These are phyloP conservation scores for Hibiscus trionum DNA, from an alignment of 345 rosid species.

Conservation along the genomic window DNA sequence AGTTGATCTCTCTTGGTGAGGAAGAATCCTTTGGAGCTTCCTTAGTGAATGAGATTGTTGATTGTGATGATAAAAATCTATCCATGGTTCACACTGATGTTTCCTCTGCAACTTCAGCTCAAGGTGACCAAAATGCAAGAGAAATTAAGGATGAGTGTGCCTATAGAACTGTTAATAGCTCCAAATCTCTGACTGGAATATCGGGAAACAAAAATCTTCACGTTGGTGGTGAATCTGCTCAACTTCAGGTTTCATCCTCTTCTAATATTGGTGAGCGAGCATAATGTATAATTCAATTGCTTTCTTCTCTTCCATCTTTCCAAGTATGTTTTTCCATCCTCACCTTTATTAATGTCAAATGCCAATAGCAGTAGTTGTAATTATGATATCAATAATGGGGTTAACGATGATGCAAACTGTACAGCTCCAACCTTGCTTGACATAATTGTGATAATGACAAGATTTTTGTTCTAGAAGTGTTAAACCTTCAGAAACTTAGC, in stretches of 20 bases:
- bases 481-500: no score
- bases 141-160: neutral
- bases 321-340: no score
- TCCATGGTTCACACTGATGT: conserved; percentile 2
- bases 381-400: no score
- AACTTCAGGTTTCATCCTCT: neutral
- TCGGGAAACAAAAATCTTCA: conserved; percentile 1
- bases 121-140: neutral
- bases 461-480: no score
- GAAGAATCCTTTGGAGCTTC: neutral
- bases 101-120: conserved; percentile 16
- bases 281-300: neutral
- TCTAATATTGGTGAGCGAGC: conserved; percentile 5
- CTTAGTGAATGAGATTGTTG: neutral
- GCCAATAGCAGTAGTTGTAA: no score
- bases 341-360: no score
- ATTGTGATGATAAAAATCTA: conserved; percentile 9
- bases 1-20: neutral
- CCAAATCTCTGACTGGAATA: neutral
- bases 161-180: neutral
- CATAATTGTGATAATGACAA: no score
- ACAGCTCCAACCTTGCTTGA: no score
- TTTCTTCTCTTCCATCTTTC: no score
- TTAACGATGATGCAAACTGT: no score
- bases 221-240: conserved; percentile 11